A percentile compares a stretch with the other conserved stretches of the same genome.
Evolutionary conservation across 805 yeast genomes (phyloP).

Genomic region (Isabelozyma gotoi): DNA sequence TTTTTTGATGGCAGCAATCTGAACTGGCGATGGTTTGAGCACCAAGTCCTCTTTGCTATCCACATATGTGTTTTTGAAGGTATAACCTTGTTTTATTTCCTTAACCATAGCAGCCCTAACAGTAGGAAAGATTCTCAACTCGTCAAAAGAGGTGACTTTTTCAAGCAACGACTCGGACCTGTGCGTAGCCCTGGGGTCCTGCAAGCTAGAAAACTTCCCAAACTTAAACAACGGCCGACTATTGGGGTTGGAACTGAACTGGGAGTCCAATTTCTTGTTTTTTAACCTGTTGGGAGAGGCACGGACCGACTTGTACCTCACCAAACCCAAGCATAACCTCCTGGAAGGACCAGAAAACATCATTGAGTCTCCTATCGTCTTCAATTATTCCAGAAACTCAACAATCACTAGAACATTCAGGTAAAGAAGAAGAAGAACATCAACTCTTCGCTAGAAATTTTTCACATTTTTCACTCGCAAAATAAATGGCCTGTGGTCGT

Average conservation of each 20-base stretch:
- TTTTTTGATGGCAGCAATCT: slow-evolving; percentile 66
- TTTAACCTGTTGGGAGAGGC: neutral
- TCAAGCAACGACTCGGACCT: slow-evolving; percentile 27
- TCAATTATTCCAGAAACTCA: neutral
- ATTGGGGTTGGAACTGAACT: neutral
- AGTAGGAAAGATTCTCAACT: slow-evolving; percentile 63
- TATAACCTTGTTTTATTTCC: slow-evolving; percentile 46
- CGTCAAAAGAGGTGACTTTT: slow-evolving; percentile 63
- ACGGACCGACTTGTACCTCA: neutral
- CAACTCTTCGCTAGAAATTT: neutral
- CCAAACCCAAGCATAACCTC: neutral
- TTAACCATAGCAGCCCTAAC: slow-evolving; percentile 60
- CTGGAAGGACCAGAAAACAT: neutral
- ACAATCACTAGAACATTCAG: too few species aligned
- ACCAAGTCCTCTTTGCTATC: slow-evolving; percentile 27
- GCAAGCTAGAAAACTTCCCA: slow-evolving; percentile 51
- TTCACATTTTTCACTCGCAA: neutral
- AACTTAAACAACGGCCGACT: slow-evolving; percentile 19
- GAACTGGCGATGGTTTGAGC: slow-evolving; percentile 75
- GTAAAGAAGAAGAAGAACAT: neutral
- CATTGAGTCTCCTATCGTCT: too few species aligned
- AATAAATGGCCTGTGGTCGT: neutral
- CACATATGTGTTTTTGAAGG: slow-evolving; percentile 31
- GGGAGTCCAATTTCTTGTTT: neutral
- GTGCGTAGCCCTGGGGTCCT: slow-evolving; percentile 27